Evolutionary conservation across 2,329 filamentous ascomycete species (phyloP), one percentile per base, ranked within the genome.

Genomic region (Fusarium musae): DNA sequence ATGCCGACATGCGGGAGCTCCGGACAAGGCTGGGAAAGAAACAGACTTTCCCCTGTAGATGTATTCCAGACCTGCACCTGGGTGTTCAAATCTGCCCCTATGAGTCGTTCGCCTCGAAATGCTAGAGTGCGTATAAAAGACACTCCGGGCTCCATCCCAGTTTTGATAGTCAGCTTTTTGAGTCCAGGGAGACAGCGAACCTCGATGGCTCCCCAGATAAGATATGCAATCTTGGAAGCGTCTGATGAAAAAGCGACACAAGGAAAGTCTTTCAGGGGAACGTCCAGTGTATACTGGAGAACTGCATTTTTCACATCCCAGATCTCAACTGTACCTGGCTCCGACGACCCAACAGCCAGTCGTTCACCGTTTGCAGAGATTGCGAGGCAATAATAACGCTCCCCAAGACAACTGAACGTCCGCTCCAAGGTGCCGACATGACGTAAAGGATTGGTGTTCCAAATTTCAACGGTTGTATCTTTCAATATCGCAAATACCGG

Each of bases 201-300:
- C 19, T 57, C 16, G 8, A 58, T 40, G 3, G 1, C 26, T 9
- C 2, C 4, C 6, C 6, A 1, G 6, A 12, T 21, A 2, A 4
- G 5, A 11, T 21, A 46, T 7, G 34, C 59, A 9, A 62, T 10
- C 1, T 15, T 28, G 4, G 50, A 9, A 6, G 26, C 59, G 4
- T 62, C 34, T 1, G 16, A 11, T 2, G 59, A 46, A 16, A 56
- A 21, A 2, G 23, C 39, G 9, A 42, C 5, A 3, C 3, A 9
- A 5, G 10, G 2, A 12, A 13, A 2, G 2, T 12, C 9, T 9
- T 2, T 2, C 23, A 6, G 6, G 1, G 15, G 26, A 21, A 15
- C 15, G 3, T 13, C 5, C 4, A 10, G 16, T 17, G 8, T 28
- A 3, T 23, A 15, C 4, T 11, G 7, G 3, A 15, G 19, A 15